Evolutionary conservation across 2,329 filamentous ascomycete species (phyloP), one percentile per base, ranked within the genome.

Genomic region (Aspergillus floridensis): DNA sequence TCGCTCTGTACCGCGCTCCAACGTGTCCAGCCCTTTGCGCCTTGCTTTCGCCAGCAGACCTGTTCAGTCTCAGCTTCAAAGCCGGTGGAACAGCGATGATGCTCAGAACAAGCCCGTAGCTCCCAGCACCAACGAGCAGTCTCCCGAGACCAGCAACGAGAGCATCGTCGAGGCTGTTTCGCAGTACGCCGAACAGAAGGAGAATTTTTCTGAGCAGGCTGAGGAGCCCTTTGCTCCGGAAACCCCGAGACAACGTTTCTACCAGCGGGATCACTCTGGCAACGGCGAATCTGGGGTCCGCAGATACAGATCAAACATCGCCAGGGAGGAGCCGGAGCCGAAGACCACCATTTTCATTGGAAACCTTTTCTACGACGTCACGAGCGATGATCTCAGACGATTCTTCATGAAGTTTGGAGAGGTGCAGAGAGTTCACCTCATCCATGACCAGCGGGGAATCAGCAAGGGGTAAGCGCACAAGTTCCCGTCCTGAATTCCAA

Each of bases 331-430:
- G 11, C 56, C 63, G 32, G 56, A 65, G n/a, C 76, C 76, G 19
- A 78, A 77, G 53, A 74, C 76, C 62, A 82, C 79, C 7, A 66
- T 91, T 59, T 91, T 88, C 68, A 70, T 91, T 63, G 87, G 86
- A 60, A 91, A 91, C 74, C 76, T 91, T 49, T 86, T 86, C 72
- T 91, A 86, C 71, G 87, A 91, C 70, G 82, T 88, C 58, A 86
- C 82, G 5, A 81, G 84, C 5, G 80, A 84, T 31, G 83, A 88
- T 64, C 67, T 92, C 50, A 78, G 81, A 66, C 79, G 81, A 53
- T 82, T 86, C 49, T 88, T 90, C 70, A 72, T 77, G 61, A 79
- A 82, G 51, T 87, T 86, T 76, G 82, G 88, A 52, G 73, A 77
- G 11, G 76, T 91, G 59, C 69, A 78, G 50, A 78, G 76, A 52